These are phyloP conservation scores for Penicillium decumbens DNA, from an alignment of 2,329 filamentous ascomycete species.

Conservation along the genomic window DNA sequence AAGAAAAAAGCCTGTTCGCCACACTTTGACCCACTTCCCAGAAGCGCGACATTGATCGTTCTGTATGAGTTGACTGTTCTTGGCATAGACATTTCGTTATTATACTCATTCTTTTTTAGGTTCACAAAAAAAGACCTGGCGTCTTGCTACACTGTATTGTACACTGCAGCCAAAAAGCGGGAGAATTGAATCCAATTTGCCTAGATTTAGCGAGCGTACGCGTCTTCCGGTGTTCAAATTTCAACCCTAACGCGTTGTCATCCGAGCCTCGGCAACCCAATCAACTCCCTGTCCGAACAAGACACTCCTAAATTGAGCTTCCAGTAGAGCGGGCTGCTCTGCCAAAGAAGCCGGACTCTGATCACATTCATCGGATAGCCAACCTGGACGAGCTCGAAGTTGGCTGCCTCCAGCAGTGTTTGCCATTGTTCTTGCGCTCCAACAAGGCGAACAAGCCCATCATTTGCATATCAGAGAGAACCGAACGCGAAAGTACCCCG, in stretches of 20 bases:
- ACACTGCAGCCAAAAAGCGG: not conserved
- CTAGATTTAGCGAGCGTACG: not conserved
- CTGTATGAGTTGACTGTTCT: not conserved
- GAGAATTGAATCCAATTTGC: not conserved
- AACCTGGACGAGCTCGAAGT: conserved; percentile 8
- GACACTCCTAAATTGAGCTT: conserved; percentile 1
- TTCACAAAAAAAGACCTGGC: not conserved
- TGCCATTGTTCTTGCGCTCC: conserved; percentile 9
- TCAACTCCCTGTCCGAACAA: not conserved
- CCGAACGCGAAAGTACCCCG: conserved; percentile 5
- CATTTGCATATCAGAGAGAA: conserved; percentile 12
- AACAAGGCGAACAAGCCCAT: conserved; percentile 13
- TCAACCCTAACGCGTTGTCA: conserved; percentile 1
- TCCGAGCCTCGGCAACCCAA: not conserved
- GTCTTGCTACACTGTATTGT: not conserved
- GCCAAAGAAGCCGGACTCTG: conserved; percentile 2
- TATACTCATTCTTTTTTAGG: not conserved
- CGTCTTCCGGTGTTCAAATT: not conserved
- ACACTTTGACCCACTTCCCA: not conserved
- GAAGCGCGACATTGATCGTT: not conserved
- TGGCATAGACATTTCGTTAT: no score
- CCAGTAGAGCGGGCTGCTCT: conserved; percentile 11
- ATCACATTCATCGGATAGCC: conserved; percentile 8
- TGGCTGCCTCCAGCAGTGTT: conserved; percentile 3
- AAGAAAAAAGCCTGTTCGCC: not conserved